Base-by-base conservation (phyloP, 208 protist genomes). In the Acanthamoeba triangularis region DNA sequence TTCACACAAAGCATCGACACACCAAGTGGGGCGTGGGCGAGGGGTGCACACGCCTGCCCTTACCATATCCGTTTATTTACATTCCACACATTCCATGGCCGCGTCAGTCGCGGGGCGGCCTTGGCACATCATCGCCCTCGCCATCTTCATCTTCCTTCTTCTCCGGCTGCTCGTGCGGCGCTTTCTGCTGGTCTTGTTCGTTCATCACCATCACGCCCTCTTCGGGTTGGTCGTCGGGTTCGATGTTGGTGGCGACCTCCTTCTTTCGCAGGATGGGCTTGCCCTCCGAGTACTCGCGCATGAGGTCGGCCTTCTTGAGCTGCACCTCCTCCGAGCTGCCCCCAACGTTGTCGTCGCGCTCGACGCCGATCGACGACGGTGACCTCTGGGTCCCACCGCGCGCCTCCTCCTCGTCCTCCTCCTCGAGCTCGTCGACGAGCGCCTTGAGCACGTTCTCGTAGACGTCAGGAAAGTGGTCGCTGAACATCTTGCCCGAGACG, bases 391-490 rank as follows among this genome's bases (percentile, higher is more conserved):
- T 3, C 1, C 20, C 78, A 6, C 20, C 78, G 8, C 33, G 28
- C 28, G 35, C 49, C 13, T 63, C 47, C 52, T 61, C 49, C 61
- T 87, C 47, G 49, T 87, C 78, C 41, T 84, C 76, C 23, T 84
- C 76, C 25, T 84, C 76, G 2, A 87, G 52, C 33, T 93, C 87
- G n/a, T 93, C 65, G 25, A 76, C 23, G 28, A 93, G 61, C 28
- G 37, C 41, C 87, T 76, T 93, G 61, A 93, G 65, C 35, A 93
- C 87, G 37, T 93, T 93, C 87, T 93, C 87, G 65, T 93, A 93
- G 30, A 93, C 61, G n/a, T 93, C 87, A 3, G 87, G 87, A 28
- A 93, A 78, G 59, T 93, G 87, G 30, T 93, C 87, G 44, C 87
- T 93, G 87, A 93, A 93, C 87, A 93, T 93, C 28, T 18, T 35